phyloP scores from a whole-genome alignment of 148 eudicot species.

The Talinum fruticosum region DNA sequence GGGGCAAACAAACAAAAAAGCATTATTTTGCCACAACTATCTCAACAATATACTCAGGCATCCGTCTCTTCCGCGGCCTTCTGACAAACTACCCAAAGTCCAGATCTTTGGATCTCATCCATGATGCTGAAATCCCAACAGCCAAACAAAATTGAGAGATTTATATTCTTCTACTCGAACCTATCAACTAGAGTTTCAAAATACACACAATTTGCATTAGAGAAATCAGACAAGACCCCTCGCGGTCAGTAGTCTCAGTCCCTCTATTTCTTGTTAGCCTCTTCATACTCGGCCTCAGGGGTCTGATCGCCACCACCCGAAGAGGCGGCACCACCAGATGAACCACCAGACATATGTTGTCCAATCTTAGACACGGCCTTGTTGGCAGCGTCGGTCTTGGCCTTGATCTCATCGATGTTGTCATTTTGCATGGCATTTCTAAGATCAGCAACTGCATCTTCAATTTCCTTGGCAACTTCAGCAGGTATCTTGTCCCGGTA shows the following conservation, averaged over 20 bases:
- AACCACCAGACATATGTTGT: slow-evolving; percentile 69
- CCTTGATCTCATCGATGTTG: slow-evolving; percentile 64
- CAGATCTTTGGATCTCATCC: not conserved
- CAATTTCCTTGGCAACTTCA: slow-evolving; percentile 72
- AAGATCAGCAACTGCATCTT: slow-evolving; percentile 66
- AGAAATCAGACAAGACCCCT: not conserved
- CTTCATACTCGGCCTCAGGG: slow-evolving; percentile 93
- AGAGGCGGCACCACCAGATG: slow-evolving; percentile 25
- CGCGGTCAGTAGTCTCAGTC: not conserved
- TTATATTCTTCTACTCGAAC: slow-evolving; percentile 15
- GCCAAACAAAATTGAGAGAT: slow-evolving; percentile 20
- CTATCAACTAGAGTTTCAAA: slow-evolving; percentile 8
- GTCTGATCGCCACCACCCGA: slow-evolving; percentile 70
- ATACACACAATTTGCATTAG: slow-evolving; percentile 11
- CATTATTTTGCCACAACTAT: slow-evolving; percentile 11
- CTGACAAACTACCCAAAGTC: slow-evolving; percentile 7
- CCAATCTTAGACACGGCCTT: slow-evolving; percentile 94
- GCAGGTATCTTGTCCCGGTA: slow-evolving; percentile 74
- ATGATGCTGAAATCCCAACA: too few species aligned
- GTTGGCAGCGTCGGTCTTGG: slow-evolving; percentile 80
- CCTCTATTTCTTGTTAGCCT: slow-evolving; percentile 68
- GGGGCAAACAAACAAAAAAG: not conserved
- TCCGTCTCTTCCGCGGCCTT: slow-evolving; percentile 4
- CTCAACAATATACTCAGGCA: slow-evolving; percentile 8
- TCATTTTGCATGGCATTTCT: slow-evolving; percentile 61